Base-by-base conservation (phyloP, 202 grass and related monocot genomes). In the Digitaria exilis region DNA sequence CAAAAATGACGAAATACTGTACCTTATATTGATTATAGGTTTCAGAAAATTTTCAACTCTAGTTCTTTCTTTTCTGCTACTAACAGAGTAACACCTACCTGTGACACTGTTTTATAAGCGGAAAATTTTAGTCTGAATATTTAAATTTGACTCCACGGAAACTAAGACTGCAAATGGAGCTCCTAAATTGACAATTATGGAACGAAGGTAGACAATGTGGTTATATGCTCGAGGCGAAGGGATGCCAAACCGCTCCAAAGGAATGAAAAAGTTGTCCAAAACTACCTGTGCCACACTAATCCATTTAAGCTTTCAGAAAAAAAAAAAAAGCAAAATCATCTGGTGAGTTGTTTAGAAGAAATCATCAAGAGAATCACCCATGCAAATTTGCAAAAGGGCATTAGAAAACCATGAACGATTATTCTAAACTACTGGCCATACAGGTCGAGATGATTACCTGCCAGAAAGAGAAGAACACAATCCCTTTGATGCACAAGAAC, bases 381-480 rank as follows among this genome's bases (percentile, higher is more conserved):
- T 45, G 24, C 25, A 52, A 71, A 21, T 30, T 78, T 80, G 79
- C 49, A 73, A 42, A 22, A 29, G 17, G 75, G 30, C 17, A 78
- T 58, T 65, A 6, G 67, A 1, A 78, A 48, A 66, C 71, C 65
- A 8, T 48, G 18, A 76, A 80, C 17, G 34, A 39, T 12, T 69
- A 65, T 37, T 24, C 73, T 28, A 44, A 56, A n/a, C n/a, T 65
- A 46, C 2, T 58, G 65, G 39, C 12, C 58, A 79, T 86, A 59
- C 34, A 83, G 25, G 41, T 73, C 21, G 79, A 52, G 49, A 49
- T 52, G 66, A 73, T 43, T 86, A 94, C 93, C 96, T 98, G 93
- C 96, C 93, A 96, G 87, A 96, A 98, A 83, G 89, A 94, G 85
- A 98, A 98, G 73, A 98, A 98, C 30, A 96, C 96, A 66, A 98